These are phyloP conservation scores for Cutaneotrichosporon sp. DNA, from an alignment of 1,284 basidiomycete genomes.

Conservation along the genomic window DNA sequence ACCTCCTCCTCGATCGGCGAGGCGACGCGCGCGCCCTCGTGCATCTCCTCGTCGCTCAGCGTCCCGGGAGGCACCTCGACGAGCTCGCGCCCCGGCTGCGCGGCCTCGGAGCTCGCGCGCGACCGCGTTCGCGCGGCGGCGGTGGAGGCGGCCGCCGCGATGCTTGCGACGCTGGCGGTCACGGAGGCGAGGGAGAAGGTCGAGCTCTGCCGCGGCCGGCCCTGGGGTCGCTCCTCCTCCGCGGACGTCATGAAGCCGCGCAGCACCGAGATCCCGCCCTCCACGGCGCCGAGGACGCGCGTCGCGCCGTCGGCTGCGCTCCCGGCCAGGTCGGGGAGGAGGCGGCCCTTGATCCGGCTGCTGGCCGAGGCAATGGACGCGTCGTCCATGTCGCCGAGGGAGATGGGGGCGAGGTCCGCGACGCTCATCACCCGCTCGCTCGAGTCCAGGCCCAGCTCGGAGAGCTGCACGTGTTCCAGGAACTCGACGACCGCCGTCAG, in stretches of 20 bases:
- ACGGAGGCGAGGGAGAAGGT: conserved; percentile 79
- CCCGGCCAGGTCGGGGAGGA: conserved; percentile 64
- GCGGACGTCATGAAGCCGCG: conserved; percentile 60
- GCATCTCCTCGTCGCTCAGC: neutral
- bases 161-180: conserved; percentile 64
- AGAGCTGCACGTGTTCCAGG: conserved; percentile 85
- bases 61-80: conserved; percentile 37
- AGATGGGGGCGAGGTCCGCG: conserved; percentile 73
- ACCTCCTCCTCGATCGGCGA: conserved; percentile 51
- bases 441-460: conserved; percentile 70
- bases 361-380: conserved; percentile 48
- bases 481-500: conserved; percentile 92
- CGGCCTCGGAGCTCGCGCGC: conserved; percentile 54
- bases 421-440: conserved; percentile 66
- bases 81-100: conserved; percentile 49
- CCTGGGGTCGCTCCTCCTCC: neutral
- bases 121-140: conserved; percentile 41
- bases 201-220: conserved; percentile 56
- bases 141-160: conserved; percentile 48
- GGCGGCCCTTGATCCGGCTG: conserved; percentile 62
- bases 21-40: conserved; percentile 24
- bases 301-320: conserved; percentile 71
- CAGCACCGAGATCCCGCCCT: conserved; percentile 68
- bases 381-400: conserved; percentile 56
- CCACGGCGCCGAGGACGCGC: conserved; percentile 82